phyloP scores from a whole-genome alignment of 73 alveolate species.

The Symbiodinium pilosum region DNA sequence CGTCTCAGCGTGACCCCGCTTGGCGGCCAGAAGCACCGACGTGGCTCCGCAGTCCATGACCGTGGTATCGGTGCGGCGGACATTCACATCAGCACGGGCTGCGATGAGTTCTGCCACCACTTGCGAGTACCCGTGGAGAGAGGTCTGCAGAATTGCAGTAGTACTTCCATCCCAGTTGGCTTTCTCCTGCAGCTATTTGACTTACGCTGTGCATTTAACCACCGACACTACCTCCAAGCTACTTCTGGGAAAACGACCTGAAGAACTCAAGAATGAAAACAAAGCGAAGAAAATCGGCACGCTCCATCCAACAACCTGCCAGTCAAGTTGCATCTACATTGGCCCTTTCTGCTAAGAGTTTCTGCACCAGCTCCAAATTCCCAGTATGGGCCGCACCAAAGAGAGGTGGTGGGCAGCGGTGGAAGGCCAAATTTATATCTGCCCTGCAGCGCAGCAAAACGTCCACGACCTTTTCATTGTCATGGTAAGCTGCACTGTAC shows the following conservation, averaged over 20 bases:
- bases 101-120: constrained; percentile 17
- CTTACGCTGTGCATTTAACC: too few relatives aligned
- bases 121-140: background rate
- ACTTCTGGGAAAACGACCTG: background rate
- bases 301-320: background rate
- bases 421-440: constrained; percentile 14
- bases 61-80: background rate
- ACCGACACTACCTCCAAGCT: background rate
- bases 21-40: background rate
- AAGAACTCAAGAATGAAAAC: too few relatives aligned
- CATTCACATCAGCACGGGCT: constrained; percentile 15
- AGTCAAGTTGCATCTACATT: background rate
- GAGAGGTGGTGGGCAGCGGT: background rate
- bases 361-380: background rate
- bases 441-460: background rate
- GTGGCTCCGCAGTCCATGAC: constrained; percentile 25
- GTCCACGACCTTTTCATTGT: background rate
- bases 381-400: constrained; percentile 24
- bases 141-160: constrained; percentile 20
- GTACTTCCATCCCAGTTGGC: background rate
- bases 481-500: background rate
- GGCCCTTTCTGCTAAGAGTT: background rate
- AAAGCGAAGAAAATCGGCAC: too few relatives aligned
- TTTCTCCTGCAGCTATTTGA: background rate
- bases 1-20: constrained; percentile 11